Base-by-base conservation (phyloP, 2,329 filamentous ascomycete species). In the Emergomyces pasteurianus region DNA sequence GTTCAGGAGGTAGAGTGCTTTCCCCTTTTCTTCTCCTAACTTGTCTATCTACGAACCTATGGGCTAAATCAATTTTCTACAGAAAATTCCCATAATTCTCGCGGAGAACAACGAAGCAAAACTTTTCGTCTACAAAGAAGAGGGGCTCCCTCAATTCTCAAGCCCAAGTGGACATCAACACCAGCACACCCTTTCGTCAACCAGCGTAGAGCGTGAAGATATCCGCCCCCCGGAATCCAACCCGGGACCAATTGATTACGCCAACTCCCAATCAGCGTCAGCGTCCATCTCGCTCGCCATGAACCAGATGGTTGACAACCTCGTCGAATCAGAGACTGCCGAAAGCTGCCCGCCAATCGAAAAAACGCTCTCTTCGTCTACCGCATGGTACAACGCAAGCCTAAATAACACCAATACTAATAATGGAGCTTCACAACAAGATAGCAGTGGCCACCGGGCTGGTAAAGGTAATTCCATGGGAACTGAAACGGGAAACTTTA, bases 271-370 rank as follows among this genome's bases (percentile, higher is more conserved):
- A 60, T 77, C 79, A n/a, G 76, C 79, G 23, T 79, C 74, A 1
- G 70, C 70, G 34, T 75, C 75, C 1, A 71, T 77, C 62, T 79
- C 81, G 61, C 74, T 73, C n/a, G 78, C 78, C 28, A 80, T 83
- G 74, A 77, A 77, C 63, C 77, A 76, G 10, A 84, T 85, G 82
- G 82, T 85, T 16, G 80, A 85, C 64, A 76, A 81, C 61, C 72
- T 85, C 34, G 75, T 85, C 58, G 74, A 73, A 50, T 69, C 69
- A 23, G 74, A 77, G 56, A 74, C 76, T 31, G 71, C 74, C 49
- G 65, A 65, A 63, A 58, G 58, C 57, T 68, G 40, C 26, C 52
- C 60, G 2, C 46, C 58, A 26, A 53, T 46, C 18, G 58, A 42
- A 21, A 49, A 49, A 42, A 42, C 53, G n/a, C 47, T 46, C 38